Base-by-base conservation (phyloP, 2,329 filamentous ascomycete species). In the Aspergillus ustus region DNA sequence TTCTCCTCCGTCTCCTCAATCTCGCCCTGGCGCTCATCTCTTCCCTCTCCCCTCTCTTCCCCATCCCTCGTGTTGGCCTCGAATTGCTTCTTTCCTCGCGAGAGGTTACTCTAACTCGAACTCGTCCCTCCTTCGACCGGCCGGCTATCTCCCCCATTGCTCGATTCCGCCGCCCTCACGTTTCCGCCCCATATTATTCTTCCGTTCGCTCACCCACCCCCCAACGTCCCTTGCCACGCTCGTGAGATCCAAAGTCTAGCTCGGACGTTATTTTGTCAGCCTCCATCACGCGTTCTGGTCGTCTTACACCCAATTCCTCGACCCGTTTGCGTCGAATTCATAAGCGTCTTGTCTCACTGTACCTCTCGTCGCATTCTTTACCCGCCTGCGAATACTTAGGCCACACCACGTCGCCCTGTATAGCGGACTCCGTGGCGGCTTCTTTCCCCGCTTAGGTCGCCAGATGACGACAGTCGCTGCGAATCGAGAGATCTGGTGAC, bases 401-500 rank as follows among this genome's bases (percentile, higher is more conserved):
- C 60, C 57, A 34, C 53, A 57, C 58, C 51, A 50, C 57, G 40
- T 53, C 51, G 63, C 60, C 48, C 50, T 51, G 31, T 59, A 56
- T 62, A 66, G 67, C 63, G 58, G 61, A 65, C 67, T 67, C 62
- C 54, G 59, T 57, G 55, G 62, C 63, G 62, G 66, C 64, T 67
- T 67, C 52, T 61, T 63, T 53, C 52, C 51, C 62, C 60, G 59
- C 60, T 43, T 49, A 60, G 56, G 60, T 58, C 62, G 58, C 68
- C 68, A 69, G 68, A 73, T 74, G 74, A 74, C 60, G 66, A 61
- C 66, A 66, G 63, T 65, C 66, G 63, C 68, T 59, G 62, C 63
- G 64, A 56, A 54, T 58, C 43, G 67, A 64, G 52, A 63, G 57
- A 66, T 63, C 60, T 60, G 65, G 65, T 69, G 61, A 70, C 64